Percentiles rank a stretch among this genome's conserved stretches.
Evolutionary conservation across 2,329 filamentous ascomycete species (phyloP).

Genomic region (Colletotrichum horii): DNA sequence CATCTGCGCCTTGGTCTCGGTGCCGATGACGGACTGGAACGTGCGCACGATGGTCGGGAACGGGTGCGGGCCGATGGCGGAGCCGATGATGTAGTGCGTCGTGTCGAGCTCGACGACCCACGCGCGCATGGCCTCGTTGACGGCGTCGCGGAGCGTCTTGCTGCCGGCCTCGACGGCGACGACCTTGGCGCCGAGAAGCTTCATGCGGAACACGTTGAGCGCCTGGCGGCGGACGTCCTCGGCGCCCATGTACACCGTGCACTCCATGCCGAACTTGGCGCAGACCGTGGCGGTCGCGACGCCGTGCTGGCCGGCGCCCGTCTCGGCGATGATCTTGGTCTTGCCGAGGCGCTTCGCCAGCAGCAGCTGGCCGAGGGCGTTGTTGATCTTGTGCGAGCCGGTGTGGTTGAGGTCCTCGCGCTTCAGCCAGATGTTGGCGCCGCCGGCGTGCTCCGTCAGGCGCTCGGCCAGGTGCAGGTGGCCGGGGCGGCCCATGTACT

Average conservation of each 20-base stretch:
- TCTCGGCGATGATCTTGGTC: slow-evolving; percentile 97
- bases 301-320: slow-evolving; percentile 95
- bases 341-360: slow-evolving; percentile 87
- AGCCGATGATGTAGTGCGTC: slow-evolving; percentile 98
- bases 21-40: slow-evolving; percentile 95
- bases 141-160: slow-evolving; percentile 81
- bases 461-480: slow-evolving; percentile 89
- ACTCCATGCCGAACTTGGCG: slow-evolving; percentile 98
- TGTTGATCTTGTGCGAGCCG: slow-evolving; percentile 99
- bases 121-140: slow-evolving; percentile 92
- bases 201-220: slow-evolving; percentile 98
- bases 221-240: slow-evolving; percentile 97
- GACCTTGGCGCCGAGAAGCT: slow-evolving; percentile 90
- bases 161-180: slow-evolving; percentile 92
- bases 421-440: slow-evolving; percentile 97
- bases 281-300: slow-evolving; percentile 97
- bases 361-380: slow-evolving; percentile 91
- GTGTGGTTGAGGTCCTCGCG: slow-evolving; percentile 98
- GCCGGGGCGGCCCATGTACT: slow-evolving; percentile 95
- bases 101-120: slow-evolving; percentile 94
- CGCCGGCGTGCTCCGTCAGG: slow-evolving; percentile 86
- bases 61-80: slow-evolving; percentile 94
- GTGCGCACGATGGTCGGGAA: slow-evolving; percentile 98
- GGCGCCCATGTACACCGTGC: slow-evolving; percentile 97
- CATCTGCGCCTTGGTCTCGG: slow-evolving; percentile 95